Percentiles rank a stretch among this genome's conserved stretches.
Conservation (phyloP, 768 basidiomycete genomes). For the Tubosaeta sp. region DNA sequence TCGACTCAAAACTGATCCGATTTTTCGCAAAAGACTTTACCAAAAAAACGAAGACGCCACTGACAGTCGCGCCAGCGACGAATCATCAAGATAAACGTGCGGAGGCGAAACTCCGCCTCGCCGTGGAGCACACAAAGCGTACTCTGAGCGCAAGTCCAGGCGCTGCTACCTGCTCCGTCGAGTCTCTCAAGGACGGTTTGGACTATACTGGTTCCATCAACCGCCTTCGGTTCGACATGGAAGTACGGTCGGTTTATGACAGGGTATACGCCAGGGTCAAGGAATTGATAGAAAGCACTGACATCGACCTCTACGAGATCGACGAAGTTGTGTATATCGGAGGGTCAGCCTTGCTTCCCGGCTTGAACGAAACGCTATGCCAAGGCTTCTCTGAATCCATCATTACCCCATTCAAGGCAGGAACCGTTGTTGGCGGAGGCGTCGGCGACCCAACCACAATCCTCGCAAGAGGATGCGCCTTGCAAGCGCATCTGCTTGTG, state of each 20-base stretch:
- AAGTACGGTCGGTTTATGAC: constrained; percentile 57
- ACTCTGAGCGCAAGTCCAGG: constrained; percentile 83
- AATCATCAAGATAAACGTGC: constrained; percentile 70
- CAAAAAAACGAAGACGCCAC: constrained; percentile 84
- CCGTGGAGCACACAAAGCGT: constrained; percentile 92
- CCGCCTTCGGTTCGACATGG: constrained; percentile 54
- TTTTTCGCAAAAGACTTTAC: constrained; percentile 96
- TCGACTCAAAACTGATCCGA: constrained; percentile 80
- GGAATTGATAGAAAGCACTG: constrained; percentile 47
- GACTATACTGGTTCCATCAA: constrained; percentile 79
- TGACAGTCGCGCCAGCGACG: constrained; percentile 59
- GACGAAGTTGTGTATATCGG: constrained; percentile 82
- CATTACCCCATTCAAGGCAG: constrained; percentile 60
- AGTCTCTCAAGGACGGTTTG: constrained; percentile 88
- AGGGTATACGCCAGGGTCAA: constrained; percentile 48
- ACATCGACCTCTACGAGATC: constrained; percentile 60
- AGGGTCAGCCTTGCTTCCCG: constrained; percentile 69
- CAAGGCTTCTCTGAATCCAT: constrained; percentile 58
- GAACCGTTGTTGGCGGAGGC: constrained; percentile 68
- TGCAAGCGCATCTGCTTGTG: constrained; percentile 65
- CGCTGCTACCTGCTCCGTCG: constrained; percentile 88
- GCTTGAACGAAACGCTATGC: constrained; percentile 57
- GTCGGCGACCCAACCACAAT: constrained; percentile 75
- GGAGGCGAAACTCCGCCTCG: constrained; percentile 88
- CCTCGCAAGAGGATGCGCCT: constrained; percentile 69